A percentile compares a stretch with the other conserved stretches of the same genome.
phyloP scores from a whole-genome alignment of 352 stramenopile species.

The Phytophthora macrochlamydospora region DNA sequence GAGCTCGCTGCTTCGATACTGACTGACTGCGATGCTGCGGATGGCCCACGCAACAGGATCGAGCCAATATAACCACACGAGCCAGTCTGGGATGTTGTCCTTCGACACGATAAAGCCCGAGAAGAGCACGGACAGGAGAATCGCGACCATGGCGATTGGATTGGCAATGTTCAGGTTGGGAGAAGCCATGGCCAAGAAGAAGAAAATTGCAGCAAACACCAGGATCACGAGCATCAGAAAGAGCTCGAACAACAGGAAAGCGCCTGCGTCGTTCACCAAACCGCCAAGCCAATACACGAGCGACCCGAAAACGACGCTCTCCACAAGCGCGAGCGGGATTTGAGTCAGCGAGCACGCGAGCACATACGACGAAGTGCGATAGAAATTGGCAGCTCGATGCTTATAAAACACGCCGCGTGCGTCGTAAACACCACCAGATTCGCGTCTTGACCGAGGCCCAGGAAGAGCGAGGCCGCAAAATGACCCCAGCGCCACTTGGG shows the following conservation, averaged over 20 bases:
- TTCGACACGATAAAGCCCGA: constrained; percentile 64
- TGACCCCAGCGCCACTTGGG: constrained; percentile 66
- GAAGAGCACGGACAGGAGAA: constrained; percentile 74
- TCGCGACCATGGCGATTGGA: constrained; percentile 57
- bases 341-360: constrained; percentile 57
- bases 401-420: constrained; percentile 84
- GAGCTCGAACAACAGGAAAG: constrained; percentile 78
- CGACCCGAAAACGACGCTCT: constrained; percentile 86
- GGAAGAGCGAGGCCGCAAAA: constrained; percentile 86
- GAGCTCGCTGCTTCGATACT: constrained; percentile 48
- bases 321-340: constrained; percentile 65
- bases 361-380: constrained; percentile 82
- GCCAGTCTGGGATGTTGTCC: constrained; percentile 54
- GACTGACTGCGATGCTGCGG: constrained; percentile 44
- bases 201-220: constrained; percentile 57
- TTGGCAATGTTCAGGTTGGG: constrained; percentile 59
- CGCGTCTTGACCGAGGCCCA: constrained; percentile 69
- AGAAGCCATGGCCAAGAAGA: constrained; percentile 47
- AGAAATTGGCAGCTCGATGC: constrained; percentile 88
- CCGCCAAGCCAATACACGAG: constrained; percentile 89
- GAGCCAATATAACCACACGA: constrained; percentile 80
- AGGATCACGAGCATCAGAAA: constrained; percentile 71
- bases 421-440: constrained; percentile 75
- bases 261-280: constrained; percentile 47
- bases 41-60: constrained; percentile 67